Base-by-base conservation (phyloP, 257 asterid species). In the Scutellaria galericulata region DNA sequence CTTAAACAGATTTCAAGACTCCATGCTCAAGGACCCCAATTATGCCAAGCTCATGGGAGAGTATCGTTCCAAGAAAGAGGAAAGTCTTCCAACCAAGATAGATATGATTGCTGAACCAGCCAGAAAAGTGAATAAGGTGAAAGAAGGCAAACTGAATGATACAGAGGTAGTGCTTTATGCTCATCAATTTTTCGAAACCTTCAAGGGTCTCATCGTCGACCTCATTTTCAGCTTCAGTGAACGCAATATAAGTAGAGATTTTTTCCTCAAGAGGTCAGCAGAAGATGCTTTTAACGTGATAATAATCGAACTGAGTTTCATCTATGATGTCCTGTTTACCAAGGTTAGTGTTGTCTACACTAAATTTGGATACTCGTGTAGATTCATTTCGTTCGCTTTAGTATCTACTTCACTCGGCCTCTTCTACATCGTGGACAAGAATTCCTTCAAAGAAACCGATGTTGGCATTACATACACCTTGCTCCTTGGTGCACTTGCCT, bases 181-280 rank as follows among this genome's bases (percentile, higher is more conserved):
- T 7, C 27, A 79, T 62, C 63, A 45, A 2, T 77, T 66, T 75
- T 88, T 76, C 77, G 18, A 75, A 9, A 80, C 66, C 4, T 88
- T 88, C 81, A 86, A 83, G 57, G 95, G 95, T 1, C 83, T 88
- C 12, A 65, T 86, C 9, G 91, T 88, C 7, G 89, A 88, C 64
- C 81, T 80, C 73, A 77, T 82, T 1, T 80, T 84, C 74, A 84
- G 86, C 84, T 69, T 52, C 67, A 75, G 77, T 0, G 88, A 84
- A 10, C 81, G 89, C 1, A 71, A 71, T 24, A 71, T 45, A 9
- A 84, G 86, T 31, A 64, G 81, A 9, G 75, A 61, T 0, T 86
- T 77, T 51, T 88, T 88, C 47, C 79, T 45, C 40, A 4, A 70
- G 58, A 75, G 85, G 45, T 41, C 71, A 0, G 68, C 84, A 0